Conservation (phyloP, 2,329 filamentous ascomycete species). For the Aureobasidium sp. region DNA sequence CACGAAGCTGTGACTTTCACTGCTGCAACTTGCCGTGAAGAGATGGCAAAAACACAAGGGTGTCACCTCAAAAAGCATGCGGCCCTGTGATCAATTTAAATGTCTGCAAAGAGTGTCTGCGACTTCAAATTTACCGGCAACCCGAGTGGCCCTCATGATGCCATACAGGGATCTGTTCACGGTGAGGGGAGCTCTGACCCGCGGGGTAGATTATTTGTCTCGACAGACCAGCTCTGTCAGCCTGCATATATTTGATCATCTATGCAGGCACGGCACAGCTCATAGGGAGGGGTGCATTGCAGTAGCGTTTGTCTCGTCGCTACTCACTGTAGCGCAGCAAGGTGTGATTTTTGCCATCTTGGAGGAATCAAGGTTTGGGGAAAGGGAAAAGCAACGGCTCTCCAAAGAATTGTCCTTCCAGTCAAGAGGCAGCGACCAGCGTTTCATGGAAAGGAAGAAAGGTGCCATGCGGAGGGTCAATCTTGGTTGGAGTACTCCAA, state of each 20-base stretch:
- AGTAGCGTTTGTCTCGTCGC: background rate
- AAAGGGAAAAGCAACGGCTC: background rate
- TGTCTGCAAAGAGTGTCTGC: background rate
- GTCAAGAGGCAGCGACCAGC: background rate
- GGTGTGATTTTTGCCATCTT: background rate
- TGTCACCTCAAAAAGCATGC: background rate
- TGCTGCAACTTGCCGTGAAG: conserved; percentile 3
- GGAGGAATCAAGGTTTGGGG: background rate
- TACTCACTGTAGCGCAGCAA: background rate
- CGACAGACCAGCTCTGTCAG: background rate
- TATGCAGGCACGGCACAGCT: conserved; percentile 10
- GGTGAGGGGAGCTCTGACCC: background rate
- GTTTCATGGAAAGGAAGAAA: background rate
- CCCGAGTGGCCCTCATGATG: conserved; percentile 3
- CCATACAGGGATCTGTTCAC: background rate
- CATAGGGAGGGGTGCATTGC: conserved; percentile 1
- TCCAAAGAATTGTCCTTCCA: background rate
- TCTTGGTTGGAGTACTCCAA: background rate
- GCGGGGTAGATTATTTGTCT: background rate
- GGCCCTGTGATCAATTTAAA: conserved; percentile 7
- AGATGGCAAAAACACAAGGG: background rate
- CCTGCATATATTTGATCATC: conserved; percentile 10
- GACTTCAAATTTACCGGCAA: background rate
- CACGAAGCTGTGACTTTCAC: background rate
- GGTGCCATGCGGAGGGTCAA: background rate